Evolutionary conservation across 352 stramenopile genomes (phyloP), one percentile per base, ranked within the genome.

Genomic region (Phytopythium helicoides): DNA sequence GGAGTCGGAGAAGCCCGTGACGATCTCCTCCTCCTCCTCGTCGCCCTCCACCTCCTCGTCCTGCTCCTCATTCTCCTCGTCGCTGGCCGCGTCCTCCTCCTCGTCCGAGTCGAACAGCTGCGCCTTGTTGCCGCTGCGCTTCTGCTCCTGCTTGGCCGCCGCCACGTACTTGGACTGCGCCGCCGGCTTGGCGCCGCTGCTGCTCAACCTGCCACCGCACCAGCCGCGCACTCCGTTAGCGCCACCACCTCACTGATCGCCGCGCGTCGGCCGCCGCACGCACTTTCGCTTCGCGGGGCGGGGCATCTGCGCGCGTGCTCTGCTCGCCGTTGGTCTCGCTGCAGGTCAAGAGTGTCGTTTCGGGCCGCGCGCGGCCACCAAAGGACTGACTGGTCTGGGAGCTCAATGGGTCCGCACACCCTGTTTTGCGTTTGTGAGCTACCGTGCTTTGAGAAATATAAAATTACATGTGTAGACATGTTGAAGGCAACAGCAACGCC

Each of bases 51-150:
- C 71, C 1, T 77, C 66, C 15, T 76, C 70, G 1, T 82, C 76
- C 6, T 82, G 56, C 2, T 80, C 69, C 8, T 69, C 64, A 3
- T 81, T 68, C 6, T 80, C 65, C 4, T 81, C 58, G 6, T 79
- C 71, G 1, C 87, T 67, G 0, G 71, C 60, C 21, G 71, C 56
- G 19, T 69, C 68, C 6, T 73, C 50, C 18, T 82, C 73, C 19
- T 85, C 68, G 34, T 90, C 82, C 40, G 76, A 92, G 47, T 88
- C 76, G 36, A 87, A 89, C 21, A 88, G 64, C 65, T 86, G 71
- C 44, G 70, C 74, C 55, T 75, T 80, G 64, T 54, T 74, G 57
- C 53, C 49, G 54, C 51, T 66, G 55, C 57, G 56, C 37, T 66
- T 56, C 58, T 86, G 60, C 66, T 93, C 80, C 68, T 94, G 89